phyloP scores from a whole-genome alignment of 1,284 basidiomycete genomes.

The Sanghuangporus weigelae region DNA sequence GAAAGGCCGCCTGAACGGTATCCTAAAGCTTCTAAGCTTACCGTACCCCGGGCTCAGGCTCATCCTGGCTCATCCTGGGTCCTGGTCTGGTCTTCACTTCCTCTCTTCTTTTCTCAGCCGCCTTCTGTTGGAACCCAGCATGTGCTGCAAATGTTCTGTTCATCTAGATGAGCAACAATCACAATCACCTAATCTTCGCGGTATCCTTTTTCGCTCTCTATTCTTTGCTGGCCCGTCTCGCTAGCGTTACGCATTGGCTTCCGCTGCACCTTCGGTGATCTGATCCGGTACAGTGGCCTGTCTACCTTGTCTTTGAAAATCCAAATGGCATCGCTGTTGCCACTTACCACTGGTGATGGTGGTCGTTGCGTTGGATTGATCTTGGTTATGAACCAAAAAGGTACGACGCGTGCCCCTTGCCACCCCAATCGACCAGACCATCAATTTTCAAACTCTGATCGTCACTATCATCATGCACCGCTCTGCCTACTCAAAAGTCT shows the following conservation, averaged over 20 bases:
- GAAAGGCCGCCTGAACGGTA: background rate
- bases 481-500: slow-evolving; percentile 6
- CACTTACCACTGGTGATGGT: background rate
- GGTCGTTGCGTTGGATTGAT: background rate
- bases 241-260: too few species aligned
- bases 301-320: background rate
- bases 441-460: slow-evolving; percentile 1
- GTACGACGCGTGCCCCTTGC: background rate
- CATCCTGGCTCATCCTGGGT: too few species aligned
- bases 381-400: background rate
- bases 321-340: background rate
- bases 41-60: background rate
- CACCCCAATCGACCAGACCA: background rate
- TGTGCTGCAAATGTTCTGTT: background rate
- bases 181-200: background rate
- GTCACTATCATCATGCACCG: slow-evolving; percentile 6
- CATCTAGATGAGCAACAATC: background rate
- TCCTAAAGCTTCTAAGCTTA: slow-evolving; percentile 12
- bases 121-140: slow-evolving; percentile 8
- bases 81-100: background rate
- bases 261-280: too few species aligned
- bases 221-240: background rate
- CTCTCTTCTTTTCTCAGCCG: background rate
- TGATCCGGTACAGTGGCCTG: too few species aligned
- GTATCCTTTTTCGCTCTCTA: background rate